These are phyloP conservation scores for Populus pruinosa DNA, from an alignment of 345 rosid species.

Conservation along the genomic window DNA sequence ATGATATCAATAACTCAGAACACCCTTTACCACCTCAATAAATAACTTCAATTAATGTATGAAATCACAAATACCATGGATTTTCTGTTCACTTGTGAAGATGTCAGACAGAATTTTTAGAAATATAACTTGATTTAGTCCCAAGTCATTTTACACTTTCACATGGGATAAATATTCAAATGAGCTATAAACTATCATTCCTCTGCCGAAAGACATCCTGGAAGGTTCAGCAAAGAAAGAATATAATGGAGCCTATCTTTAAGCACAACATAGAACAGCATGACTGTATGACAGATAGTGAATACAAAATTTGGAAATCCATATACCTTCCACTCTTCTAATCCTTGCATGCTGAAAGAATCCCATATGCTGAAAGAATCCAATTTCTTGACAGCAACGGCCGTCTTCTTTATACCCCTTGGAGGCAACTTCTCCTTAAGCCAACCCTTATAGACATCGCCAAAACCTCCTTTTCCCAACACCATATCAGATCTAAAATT, in stretches of 20 bases:
- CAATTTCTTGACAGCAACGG: constrained; percentile 17
- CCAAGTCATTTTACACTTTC: background rate
- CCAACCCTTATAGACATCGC: constrained; percentile 16
- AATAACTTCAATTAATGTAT: background rate
- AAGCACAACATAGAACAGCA: background rate
- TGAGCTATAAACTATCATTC: background rate
- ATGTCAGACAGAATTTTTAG: background rate
- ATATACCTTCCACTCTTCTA: constrained; percentile 11
- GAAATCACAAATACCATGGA: background rate
- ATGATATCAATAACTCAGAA: too few species aligned
- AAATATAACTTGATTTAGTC: background rate
- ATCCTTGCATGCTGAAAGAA: constrained; percentile 15
- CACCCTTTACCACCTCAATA: background rate
- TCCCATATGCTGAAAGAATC: constrained; percentile 1
- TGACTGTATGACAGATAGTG: background rate
- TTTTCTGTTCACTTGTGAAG: background rate
- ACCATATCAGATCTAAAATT: constrained; percentile 10
- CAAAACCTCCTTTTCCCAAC: constrained; percentile 23
- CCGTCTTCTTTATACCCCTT: background rate
- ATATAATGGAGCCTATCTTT: too few species aligned
- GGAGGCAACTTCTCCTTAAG: constrained; percentile 12
- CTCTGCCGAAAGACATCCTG: background rate
- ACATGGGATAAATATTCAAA: background rate
- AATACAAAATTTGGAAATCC: background rate
- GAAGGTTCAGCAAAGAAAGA: background rate